Evolutionary conservation across 1,284 basidiomycete species (phyloP), one percentile per base, ranked within the genome.

Genomic region (Marasmius fiardii): DNA sequence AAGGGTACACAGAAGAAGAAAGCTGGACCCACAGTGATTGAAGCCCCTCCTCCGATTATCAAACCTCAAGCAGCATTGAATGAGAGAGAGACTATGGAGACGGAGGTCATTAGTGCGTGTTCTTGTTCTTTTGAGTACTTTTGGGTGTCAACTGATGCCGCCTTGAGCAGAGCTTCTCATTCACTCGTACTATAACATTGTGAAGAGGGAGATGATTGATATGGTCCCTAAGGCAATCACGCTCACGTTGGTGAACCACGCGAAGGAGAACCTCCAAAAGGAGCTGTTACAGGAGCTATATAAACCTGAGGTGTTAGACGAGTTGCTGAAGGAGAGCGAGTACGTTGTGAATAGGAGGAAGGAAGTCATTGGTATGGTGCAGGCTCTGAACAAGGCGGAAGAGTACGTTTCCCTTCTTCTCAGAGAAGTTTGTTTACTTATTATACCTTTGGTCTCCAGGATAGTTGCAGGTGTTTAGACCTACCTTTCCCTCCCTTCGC

Each of bases 141-240:
- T 28, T 55, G 12, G 37, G 50, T 21, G 39, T 58, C 23, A 55
- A 54, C 18, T 23, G 31, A 26, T 24, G 54, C 34, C 54, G 31
- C 59, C 10, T 58, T 28, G 39, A 12, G 24, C 65, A 94, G 92
- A 95, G 71, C 79, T 95, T 44, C 83, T 96, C 65, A 95, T 96
- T 62, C 82, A 89, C 68, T 95, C 92, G 4, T 97, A 98, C 76
- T 97, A 91, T 80, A 94, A 95, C 73, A 93, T 98, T 62, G 93
- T 98, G 60, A 98, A 99, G 81, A 90, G 95, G 54, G 95, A 98
- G 72, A 95, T 99, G 88, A 98, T 98, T 68, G 97, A 99, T 74
- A 98, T 98, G 95, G 92, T 99, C 8, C 97, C 97, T 18, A 94
- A 95, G 73, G 95, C 96, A 35, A 97, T 99, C 70, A 90, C 94